Percentiles rank a stretch among this genome's conserved stretches.
Conservation (phyloP, 495 filamentous ascomycete genomes). For the Acidomyces sp. region DNA sequence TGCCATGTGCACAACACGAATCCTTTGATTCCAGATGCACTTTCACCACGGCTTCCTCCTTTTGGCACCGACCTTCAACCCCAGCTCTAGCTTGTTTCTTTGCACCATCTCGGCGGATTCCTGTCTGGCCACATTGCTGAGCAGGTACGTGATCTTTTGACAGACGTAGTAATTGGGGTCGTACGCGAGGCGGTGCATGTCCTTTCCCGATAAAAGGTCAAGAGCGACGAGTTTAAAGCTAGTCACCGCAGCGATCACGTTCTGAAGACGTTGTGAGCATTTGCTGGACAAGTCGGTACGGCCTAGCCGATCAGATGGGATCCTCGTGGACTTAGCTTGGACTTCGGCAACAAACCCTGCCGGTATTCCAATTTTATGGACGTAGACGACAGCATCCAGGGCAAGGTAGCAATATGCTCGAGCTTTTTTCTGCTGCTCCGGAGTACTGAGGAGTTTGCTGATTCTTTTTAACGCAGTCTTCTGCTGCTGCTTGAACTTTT, state of each 20-base stretch:
- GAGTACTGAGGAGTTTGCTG: background rate
- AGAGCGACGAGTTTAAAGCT: conserved; percentile 1
- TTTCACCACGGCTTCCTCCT: no score
- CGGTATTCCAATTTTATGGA: conserved; percentile 1
- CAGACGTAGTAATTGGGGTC: background rate
- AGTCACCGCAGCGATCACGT: background rate
- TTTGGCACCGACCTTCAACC: no score
- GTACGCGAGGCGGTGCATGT: background rate
- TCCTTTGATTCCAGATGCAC: no score
- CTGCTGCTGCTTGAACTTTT: conserved; percentile 3
- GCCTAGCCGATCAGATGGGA: background rate
- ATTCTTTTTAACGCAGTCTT: background rate
- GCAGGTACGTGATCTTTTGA: background rate
- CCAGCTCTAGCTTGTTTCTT: no score
- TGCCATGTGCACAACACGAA: no score
- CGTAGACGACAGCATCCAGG: background rate
- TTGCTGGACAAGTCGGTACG: conserved; percentile 1
- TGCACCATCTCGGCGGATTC: no score
- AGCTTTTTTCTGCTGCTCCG: background rate
- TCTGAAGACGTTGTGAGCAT: conserved; percentile 2
- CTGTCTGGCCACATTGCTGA: conserved; percentile 1
- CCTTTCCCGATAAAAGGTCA: conserved; percentile 1
- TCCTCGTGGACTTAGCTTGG: background rate
- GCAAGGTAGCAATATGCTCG: conserved; percentile 2
- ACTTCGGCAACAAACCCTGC: background rate